Evolutionary conservation across 73 alveolate species (phyloP).

Genomic region (Tetrahymena borealis): DNA sequence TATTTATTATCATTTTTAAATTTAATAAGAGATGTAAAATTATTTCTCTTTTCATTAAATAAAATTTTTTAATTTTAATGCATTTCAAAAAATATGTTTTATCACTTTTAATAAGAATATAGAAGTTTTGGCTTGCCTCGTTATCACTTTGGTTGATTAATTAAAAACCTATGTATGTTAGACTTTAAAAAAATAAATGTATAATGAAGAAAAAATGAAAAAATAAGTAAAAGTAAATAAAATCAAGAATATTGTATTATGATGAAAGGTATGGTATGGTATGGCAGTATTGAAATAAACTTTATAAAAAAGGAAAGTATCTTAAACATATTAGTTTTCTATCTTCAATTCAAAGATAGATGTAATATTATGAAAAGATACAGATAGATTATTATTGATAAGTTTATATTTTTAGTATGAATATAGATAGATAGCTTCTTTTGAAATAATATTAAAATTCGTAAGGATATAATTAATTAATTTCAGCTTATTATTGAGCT

Average conservation of each 20-base stretch:
- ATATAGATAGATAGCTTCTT: not conserved
- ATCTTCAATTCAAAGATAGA: not conserved
- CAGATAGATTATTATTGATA: not conserved
- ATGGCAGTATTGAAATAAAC: not conserved
- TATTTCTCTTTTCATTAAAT: too few relatives aligned
- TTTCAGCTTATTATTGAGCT: not conserved
- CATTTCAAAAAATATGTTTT: too few relatives aligned
- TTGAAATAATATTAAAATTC: not conserved
- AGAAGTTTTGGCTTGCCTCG: too few relatives aligned
- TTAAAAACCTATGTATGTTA: too few relatives aligned
- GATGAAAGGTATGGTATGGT: not conserved
- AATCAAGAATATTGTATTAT: too few relatives aligned
- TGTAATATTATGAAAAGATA: not conserved
- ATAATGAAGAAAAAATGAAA: not conserved
- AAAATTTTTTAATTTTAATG: too few relatives aligned
- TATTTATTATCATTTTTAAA: too few relatives aligned
- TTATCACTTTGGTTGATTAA: too few relatives aligned
- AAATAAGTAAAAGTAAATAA: not conserved
- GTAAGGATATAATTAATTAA: not conserved
- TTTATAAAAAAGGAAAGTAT: not conserved
- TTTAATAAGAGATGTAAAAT: too few relatives aligned
- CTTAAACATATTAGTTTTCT: not conserved
- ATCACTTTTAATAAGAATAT: too few relatives aligned
- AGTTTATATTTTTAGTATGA: not conserved
- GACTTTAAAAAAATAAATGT: too few relatives aligned